Base-by-base conservation (phyloP, 768 basidiomycete genomes). In the Serendipita vermifera region DNA sequence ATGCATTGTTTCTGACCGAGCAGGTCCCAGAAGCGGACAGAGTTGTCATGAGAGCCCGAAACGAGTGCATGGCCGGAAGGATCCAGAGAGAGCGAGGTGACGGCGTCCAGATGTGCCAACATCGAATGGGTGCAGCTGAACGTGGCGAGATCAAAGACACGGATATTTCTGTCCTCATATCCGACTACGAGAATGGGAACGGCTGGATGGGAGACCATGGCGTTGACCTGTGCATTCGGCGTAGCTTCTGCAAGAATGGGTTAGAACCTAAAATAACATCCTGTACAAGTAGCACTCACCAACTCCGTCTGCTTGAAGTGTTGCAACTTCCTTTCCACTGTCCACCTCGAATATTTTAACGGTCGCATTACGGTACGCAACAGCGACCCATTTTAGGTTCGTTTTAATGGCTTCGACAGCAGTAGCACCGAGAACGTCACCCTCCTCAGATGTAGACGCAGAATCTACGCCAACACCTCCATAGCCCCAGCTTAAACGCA, bases 331-430 rank as follows among this genome's bases (percentile, higher is more conserved):
- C 69, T 83, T 85, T 3, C 93, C 92, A 48, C 74, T 84, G 68
- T 88, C 85, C n/a, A 91, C 80, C 60, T 94, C 86, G 64, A 90
- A 94, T 46, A 96, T 75, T 68, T 93, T 92, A 63, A 96, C 84
- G 20, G 86, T 76, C 0, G 89, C 83, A 64, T 93, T 87, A 64
- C 84, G 82, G 64, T 85, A 94, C 29, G 88, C 92, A 39, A 98
- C 90, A 0, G 90, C 87, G 14, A 97, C 82, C 69, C 83, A 85
- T 66, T 82, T 87, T 60, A 86, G 70, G 64, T 92, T 88, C 24
- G 80, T 77, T 65, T 85, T 87, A 68, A 89, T 80, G 1, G 85
- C 81, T 62, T 87, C 85, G 20, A 98, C 76, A 14, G 87, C 78
- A 0, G 91, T 91, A 9, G 91, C 91, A 2, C 84, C 85, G 9